Evolutionary conservation across 129 eudicot genomes (phyloP).

Genomic region (Flaveria ramosissima): DNA sequence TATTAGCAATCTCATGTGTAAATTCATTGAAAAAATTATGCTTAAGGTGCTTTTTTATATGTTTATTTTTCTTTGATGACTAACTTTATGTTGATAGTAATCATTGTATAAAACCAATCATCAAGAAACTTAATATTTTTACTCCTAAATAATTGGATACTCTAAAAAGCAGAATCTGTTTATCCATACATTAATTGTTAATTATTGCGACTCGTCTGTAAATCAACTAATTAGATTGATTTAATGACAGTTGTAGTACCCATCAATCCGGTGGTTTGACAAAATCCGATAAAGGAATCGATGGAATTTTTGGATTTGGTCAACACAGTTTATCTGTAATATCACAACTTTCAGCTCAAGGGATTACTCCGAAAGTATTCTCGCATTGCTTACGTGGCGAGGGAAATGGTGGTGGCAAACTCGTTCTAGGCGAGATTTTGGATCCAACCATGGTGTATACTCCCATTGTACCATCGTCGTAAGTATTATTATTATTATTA

Average conservation of each 20-base stretch:
- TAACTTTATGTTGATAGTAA: background rate
- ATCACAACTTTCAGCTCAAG: conserved; percentile 79
- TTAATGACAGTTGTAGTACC: conserved; percentile 77
- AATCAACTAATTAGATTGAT: background rate
- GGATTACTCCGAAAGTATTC: conserved; percentile 87
- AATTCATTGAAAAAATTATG: background rate
- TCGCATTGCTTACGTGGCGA: conserved; percentile 97
- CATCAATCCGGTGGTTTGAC: conserved; percentile 85
- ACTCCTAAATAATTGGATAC: background rate
- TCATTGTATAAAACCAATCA: background rate
- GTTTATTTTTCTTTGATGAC: background rate
- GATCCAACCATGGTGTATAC: conserved; percentile 83
- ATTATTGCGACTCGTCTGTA: background rate
- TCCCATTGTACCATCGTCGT: conserved; percentile 93
- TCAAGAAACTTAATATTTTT: background rate
- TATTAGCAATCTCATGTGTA: background rate
- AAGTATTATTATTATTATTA: conserved; percentile 42
- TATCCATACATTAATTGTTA: background rate
- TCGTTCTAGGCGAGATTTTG: conserved; percentile 95
- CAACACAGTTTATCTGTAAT: conserved; percentile 76
- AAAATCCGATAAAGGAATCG: conserved; percentile 73
- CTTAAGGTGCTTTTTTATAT: background rate
- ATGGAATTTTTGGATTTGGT: conserved; percentile 95
- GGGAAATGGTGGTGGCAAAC: conserved; percentile 90
- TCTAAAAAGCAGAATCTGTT: background rate